These are phyloP conservation scores for Phyllostachys edulis DNA, from an alignment of 176 grass and related monocot genomes.

Conservation along the genomic window DNA sequence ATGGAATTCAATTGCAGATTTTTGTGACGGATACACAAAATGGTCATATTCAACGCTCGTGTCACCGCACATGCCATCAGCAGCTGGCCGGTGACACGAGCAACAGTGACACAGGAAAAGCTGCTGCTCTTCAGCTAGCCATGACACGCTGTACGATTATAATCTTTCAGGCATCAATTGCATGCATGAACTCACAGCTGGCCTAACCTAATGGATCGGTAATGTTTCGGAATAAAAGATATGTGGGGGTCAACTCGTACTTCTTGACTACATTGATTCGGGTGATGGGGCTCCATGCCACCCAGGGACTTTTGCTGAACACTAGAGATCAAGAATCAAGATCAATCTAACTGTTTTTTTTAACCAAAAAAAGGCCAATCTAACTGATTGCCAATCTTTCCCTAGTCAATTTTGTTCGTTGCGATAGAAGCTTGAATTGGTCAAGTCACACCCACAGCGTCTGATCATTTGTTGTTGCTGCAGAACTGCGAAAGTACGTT, in stretches of 20 bases:
- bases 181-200: background rate
- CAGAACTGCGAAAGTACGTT: background rate
- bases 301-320: background rate
- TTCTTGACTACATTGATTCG: background rate
- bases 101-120: background rate
- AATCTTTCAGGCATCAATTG: background rate
- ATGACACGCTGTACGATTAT: background rate
- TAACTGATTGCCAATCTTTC: background rate
- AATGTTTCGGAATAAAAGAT: background rate
- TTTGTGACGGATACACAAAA: background rate
- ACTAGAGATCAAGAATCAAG: background rate
- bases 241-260: background rate
- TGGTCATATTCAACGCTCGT: background rate
- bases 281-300: slow-evolving; percentile 5
- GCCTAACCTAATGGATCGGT: background rate
- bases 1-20: background rate
- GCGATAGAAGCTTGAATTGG: background rate
- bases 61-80: background rate
- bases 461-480: background rate
- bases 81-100: background rate
- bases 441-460: background rate
- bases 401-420: background rate
- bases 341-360: background rate
- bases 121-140: background rate
- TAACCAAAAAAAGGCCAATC: background rate